Evolutionary conservation across 192 early-diverging fungal genomes (phyloP).

Genomic region (Lobulomyces angularis): DNA sequence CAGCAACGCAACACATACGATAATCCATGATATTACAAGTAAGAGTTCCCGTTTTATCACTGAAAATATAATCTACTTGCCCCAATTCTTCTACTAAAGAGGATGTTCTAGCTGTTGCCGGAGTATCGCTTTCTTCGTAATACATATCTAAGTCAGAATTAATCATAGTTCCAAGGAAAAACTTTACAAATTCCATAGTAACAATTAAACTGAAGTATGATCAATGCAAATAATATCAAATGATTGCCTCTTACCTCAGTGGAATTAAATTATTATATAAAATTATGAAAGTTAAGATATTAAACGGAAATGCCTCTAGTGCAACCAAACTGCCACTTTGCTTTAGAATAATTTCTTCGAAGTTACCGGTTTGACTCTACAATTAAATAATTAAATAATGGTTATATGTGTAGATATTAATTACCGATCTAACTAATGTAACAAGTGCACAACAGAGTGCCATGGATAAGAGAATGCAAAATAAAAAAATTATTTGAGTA

Average conservation of each 20-base stretch:
- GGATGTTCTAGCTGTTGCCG: conserved; percentile 82
- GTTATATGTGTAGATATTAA: conserved; percentile 5
- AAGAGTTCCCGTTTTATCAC: conserved; percentile 73
- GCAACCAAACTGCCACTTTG: no score
- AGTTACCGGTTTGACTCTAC: no score
- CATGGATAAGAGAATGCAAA: conserved; percentile 72
- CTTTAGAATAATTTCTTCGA: conserved; percentile 30
- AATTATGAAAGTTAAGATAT: conserved; percentile 95
- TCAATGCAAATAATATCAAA: not conserved
- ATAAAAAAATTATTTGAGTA: conserved; percentile 85
- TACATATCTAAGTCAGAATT: conserved; percentile 93
- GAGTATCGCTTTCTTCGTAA: conserved; percentile 81
- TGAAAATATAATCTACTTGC: conserved; percentile 94
- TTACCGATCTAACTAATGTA: conserved; percentile 33
- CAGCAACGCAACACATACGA: conserved; percentile 70
- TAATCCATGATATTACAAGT: conserved; percentile 51
- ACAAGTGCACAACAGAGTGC: conserved; percentile 79
- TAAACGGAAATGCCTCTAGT: conserved; percentile 51
- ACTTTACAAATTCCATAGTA: conserved; percentile 98
- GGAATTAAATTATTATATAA: conserved; percentile 99
- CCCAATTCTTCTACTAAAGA: conserved; percentile 94
- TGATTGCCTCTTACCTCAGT: conserved; percentile 46
- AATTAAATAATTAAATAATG: no score
- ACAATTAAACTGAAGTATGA: conserved; percentile 67
- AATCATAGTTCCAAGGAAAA: conserved; percentile 74